Evolutionary conservation across 1,284 basidiomycete species (phyloP).

Genomic region (Puccinia polysora): DNA sequence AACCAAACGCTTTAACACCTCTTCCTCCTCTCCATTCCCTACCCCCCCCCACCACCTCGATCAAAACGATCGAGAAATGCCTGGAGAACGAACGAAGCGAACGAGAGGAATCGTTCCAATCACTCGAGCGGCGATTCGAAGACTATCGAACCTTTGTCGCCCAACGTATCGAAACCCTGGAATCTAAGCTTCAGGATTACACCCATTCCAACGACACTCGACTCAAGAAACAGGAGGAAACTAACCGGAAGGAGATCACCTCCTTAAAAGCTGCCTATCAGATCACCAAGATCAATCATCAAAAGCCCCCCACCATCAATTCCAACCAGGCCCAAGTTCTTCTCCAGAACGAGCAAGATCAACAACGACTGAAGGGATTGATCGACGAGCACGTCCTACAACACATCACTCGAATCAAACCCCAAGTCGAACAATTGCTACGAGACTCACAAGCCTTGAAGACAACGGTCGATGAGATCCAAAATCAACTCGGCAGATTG

Average conservation of each 20-base stretch:
- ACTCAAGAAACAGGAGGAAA: slow-evolving; percentile 5
- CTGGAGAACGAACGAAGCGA: slow-evolving; percentile 27
- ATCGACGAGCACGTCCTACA: slow-evolving; percentile 1
- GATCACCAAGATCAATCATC: neutral
- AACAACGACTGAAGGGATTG: slow-evolving; percentile 5
- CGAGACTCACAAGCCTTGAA: neutral
- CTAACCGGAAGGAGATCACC: slow-evolving; percentile 17
- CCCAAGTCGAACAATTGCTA: neutral
- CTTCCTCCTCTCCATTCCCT: neutral
- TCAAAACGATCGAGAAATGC: slow-evolving; percentile 17
- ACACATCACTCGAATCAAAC: neutral
- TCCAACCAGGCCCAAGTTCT: neutral
- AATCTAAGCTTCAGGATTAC: slow-evolving; percentile 2
- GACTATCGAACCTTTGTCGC: neutral
- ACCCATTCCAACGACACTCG: slow-evolving; percentile 13
- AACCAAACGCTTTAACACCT: neutral
- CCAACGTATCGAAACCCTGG: neutral
- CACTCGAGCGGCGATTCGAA: slow-evolving; percentile 6
- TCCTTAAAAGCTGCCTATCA: slow-evolving; percentile 13
- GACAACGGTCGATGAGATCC: neutral
- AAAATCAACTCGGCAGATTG: neutral
- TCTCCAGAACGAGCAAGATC: neutral
- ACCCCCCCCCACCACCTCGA: neutral
- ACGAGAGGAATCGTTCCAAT: slow-evolving; percentile 1
- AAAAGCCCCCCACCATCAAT: neutral